Percentiles rank a stretch among this genome's conserved stretches.
Conservation (phyloP, 2,329 filamentous ascomycete genomes). For the Didymella pomorum region DNA sequence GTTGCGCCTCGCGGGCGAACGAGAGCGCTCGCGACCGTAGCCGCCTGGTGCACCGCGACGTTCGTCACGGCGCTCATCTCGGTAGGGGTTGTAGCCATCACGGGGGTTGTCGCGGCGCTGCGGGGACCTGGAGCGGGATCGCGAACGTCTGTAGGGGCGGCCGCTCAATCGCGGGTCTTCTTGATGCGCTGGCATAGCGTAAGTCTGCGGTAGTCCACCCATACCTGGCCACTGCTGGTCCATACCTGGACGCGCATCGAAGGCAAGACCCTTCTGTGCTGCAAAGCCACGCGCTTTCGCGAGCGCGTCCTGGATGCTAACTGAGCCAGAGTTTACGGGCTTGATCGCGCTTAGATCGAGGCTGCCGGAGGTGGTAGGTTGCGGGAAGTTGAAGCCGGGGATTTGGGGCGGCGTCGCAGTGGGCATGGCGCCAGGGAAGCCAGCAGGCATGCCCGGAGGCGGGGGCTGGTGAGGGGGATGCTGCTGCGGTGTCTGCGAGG, state of each 20-base stretch:
- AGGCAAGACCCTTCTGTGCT: slow-evolving; percentile 75
- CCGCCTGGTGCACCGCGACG: slow-evolving; percentile 58
- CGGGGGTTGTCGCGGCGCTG: slow-evolving; percentile 73
- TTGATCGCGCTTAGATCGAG: slow-evolving; percentile 82
- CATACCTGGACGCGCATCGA: slow-evolving; percentile 53
- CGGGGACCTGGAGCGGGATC: slow-evolving; percentile 70
- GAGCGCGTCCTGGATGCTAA: slow-evolving; percentile 84
- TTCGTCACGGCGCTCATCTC: slow-evolving; percentile 82
- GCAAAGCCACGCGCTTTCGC: slow-evolving; percentile 85
- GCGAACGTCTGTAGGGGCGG: slow-evolving; percentile 70
- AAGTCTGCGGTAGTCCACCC: slow-evolving; percentile 41
- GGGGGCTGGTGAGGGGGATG: slow-evolving; percentile 53
- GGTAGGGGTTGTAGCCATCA: slow-evolving; percentile 82
- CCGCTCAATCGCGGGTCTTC: slow-evolving; percentile 60
- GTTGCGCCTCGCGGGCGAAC: slow-evolving; percentile 68
- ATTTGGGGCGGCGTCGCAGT: slow-evolving; percentile 53
- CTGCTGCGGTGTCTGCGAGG: slow-evolving; percentile 57
- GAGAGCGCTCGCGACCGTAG: slow-evolving; percentile 76
- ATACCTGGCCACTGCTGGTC: slow-evolving; percentile 55
- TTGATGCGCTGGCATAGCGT: slow-evolving; percentile 49
- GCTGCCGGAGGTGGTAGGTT: slow-evolving; percentile 76
- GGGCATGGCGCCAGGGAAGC: slow-evolving; percentile 55
- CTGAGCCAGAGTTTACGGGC: slow-evolving; percentile 79
- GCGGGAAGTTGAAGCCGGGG: slow-evolving; percentile 64
- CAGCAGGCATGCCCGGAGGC: slow-evolving; percentile 53